These are phyloP conservation scores for Emericellopsis cladophorae DNA, from an alignment of 2,329 filamentous ascomycete genomes.

Conservation along the genomic window DNA sequence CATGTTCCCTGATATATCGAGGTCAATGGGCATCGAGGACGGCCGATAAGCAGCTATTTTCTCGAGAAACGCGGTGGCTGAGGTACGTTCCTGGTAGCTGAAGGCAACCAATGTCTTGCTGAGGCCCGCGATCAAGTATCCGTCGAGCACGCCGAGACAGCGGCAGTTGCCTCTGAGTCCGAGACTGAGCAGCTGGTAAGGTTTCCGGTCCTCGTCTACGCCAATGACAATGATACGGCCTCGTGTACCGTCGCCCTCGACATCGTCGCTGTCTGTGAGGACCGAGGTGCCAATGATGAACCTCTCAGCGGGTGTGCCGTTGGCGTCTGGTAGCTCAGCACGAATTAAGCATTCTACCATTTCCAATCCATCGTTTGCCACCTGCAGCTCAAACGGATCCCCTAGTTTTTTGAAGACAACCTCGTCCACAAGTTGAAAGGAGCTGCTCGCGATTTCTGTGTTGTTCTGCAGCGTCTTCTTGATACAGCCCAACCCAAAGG, in stretches of 20 bases:
- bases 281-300: slow-evolving; percentile 90
- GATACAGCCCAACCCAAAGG: slow-evolving; percentile 81
- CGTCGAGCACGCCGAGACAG: slow-evolving; percentile 59
- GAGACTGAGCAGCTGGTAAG: slow-evolving; percentile 59
- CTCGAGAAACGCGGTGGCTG: slow-evolving; percentile 42
- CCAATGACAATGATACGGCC: slow-evolving; percentile 81
- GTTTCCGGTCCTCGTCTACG: slow-evolving; percentile 59
- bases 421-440: slow-evolving; percentile 86
- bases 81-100: slow-evolving; percentile 42
- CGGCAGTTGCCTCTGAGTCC: slow-evolving; percentile 70
- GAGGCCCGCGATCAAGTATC: slow-evolving; percentile 71
- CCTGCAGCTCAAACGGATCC: slow-evolving; percentile 48
- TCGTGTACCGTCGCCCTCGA: slow-evolving; percentile 25
- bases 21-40: slow-evolving; percentile 70
- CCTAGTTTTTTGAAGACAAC: slow-evolving; percentile 71
- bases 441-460: slow-evolving; percentile 63
- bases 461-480: slow-evolving; percentile 57
- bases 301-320: slow-evolving; percentile 51
- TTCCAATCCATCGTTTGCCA: slow-evolving; percentile 38
- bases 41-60: slow-evolving; percentile 69
- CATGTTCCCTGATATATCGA: slow-evolving; percentile 59
- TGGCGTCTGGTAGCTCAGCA: slow-evolving; percentile 51
- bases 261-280: slow-evolving; percentile 29
- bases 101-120: slow-evolving; percentile 68
- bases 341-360: slow-evolving; percentile 77